Evolutionary conservation across 176 grass and related monocot genomes (phyloP).

Genomic region (Phoenix roebelenii): DNA sequence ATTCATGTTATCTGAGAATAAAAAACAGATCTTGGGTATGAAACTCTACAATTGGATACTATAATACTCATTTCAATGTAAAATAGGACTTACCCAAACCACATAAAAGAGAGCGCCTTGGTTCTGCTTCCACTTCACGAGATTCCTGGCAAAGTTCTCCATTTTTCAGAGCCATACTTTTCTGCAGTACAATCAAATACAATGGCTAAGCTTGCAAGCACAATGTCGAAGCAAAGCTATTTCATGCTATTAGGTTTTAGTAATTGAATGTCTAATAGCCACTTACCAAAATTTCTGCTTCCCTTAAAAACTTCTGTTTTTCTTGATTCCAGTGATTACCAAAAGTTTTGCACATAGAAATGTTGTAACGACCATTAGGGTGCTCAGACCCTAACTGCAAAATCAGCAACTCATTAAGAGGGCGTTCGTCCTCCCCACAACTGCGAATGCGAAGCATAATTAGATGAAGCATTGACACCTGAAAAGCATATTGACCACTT

Average conservation of each 20-base stretch:
- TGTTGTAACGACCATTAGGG: conserved; percentile 95
- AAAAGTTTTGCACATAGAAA: conserved; percentile 90
- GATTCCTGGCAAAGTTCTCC: conserved; percentile 30
- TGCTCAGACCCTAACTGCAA: conserved; percentile 87
- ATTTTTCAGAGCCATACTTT: conserved; percentile 24
- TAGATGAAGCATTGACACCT: no score
- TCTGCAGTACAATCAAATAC: conserved; percentile 17
- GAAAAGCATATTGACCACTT: no score
- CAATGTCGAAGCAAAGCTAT: no score
- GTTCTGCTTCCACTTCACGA: conserved; percentile 36
- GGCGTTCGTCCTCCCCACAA: conserved; percentile 84
- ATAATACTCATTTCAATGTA: background rate
- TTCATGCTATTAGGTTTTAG: no score
- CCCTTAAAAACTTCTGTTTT: conserved; percentile 56
- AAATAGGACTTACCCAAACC: conserved; percentile 33
- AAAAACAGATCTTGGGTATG: no score
- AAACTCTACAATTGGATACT: no score
- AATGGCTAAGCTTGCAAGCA: no score
- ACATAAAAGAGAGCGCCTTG: conserved; percentile 30
- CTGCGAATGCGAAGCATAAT: conserved; percentile 24
- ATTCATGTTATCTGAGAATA: conserved; percentile 44
- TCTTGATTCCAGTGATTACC: conserved; percentile 90
- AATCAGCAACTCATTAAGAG: conserved; percentile 81
- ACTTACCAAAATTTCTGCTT: conserved; percentile 34
- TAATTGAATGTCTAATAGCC: no score